A percentile compares a stretch with the other conserved stretches of the same genome.
Evolutionary conservation across 2,329 filamentous ascomycete species (phyloP).

Genomic region (Pseudofabraea citricarpa): DNA sequence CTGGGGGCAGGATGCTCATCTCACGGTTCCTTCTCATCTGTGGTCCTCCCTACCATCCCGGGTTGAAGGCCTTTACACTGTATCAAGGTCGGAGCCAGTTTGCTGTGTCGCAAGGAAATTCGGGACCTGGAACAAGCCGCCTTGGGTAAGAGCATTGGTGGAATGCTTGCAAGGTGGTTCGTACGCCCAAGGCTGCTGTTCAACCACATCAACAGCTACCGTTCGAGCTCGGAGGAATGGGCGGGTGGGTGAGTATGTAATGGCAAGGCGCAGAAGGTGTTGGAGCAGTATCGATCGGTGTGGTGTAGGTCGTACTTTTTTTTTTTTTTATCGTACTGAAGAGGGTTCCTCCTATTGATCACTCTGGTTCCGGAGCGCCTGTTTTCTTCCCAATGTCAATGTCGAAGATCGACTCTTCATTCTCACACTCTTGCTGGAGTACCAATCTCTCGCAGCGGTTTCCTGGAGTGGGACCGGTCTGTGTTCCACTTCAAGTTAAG

Average conservation of each 20-base stretch:
- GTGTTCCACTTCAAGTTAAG: neutral
- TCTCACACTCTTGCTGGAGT: slow-evolving; percentile 16
- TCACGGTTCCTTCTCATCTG: slow-evolving; percentile 20
- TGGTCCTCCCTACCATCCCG: slow-evolving; percentile 8
- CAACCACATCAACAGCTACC: too few relatives aligned
- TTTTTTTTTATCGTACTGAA: too few relatives aligned
- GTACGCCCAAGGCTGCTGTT: too few relatives aligned
- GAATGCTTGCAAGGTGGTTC: too few relatives aligned
- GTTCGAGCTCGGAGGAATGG: neutral
- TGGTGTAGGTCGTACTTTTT: neutral
- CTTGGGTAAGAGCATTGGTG: too few relatives aligned
- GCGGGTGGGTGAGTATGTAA: neutral
- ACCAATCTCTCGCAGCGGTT: slow-evolving; percentile 6
- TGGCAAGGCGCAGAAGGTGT: neutral
- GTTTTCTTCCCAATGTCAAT: slow-evolving; percentile 22
- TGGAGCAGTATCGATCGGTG: neutral
- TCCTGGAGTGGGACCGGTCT: slow-evolving; percentile 2
- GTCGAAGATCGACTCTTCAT: slow-evolving; percentile 23
- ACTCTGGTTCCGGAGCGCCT: slow-evolving; percentile 12
- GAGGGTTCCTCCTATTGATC: neutral
- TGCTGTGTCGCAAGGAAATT: neutral
- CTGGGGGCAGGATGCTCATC: slow-evolving; percentile 38
- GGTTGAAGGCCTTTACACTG: too few relatives aligned
- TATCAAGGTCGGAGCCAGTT: neutral
- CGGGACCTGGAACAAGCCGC: too few relatives aligned